These are phyloP conservation scores for Alternaria burnsii DNA, from an alignment of 2,329 filamentous ascomycete species.

Conservation along the genomic window DNA sequence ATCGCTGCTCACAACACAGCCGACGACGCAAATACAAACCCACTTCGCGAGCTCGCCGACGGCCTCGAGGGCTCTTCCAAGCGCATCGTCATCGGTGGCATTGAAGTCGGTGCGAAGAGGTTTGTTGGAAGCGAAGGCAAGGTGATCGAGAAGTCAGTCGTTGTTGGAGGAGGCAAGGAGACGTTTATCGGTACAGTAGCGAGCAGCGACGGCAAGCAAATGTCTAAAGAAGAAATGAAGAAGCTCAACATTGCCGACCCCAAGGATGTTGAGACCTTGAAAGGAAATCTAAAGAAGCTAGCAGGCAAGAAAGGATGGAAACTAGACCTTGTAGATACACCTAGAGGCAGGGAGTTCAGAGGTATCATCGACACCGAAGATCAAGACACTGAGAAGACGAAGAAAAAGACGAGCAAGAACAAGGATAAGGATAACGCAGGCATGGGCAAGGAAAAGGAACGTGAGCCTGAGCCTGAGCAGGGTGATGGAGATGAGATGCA, in stretches of 20 bases:
- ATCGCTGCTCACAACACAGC: conserved; percentile 27
- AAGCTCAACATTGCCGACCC: conserved; percentile 69
- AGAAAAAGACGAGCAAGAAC: conserved; percentile 28
- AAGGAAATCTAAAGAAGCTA: conserved; percentile 71
- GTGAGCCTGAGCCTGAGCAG: conserved; percentile 27
- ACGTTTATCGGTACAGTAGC: conserved; percentile 62
- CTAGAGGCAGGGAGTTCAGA: conserved; percentile 70
- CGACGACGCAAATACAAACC: conserved; percentile 39
- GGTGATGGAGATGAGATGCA: conserved; percentile 32
- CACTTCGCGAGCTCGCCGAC: conserved; percentile 44
- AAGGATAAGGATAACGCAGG: conserved; percentile 49
- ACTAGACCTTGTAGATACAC: conserved; percentile 78
- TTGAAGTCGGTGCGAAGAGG: conserved; percentile 65
- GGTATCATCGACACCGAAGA: conserved; percentile 71
- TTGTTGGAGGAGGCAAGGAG: conserved; percentile 62
- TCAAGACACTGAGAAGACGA: conserved; percentile 56
- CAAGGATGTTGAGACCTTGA: conserved; percentile 73
- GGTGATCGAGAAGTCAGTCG: conserved; percentile 62
- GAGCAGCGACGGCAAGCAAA: conserved; percentile 67
- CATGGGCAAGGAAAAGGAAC: conserved; percentile 49
- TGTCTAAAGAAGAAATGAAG: conserved; percentile 73
- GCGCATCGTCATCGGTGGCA: conserved; percentile 63
- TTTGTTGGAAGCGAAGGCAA: conserved; percentile 65
- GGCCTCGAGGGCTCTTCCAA: conserved; percentile 43
- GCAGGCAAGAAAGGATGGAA: conserved; percentile 80